Evolutionary conservation across 1,284 basidiomycete species (phyloP).

Genomic region (Leccinum angustisporum): DNA sequence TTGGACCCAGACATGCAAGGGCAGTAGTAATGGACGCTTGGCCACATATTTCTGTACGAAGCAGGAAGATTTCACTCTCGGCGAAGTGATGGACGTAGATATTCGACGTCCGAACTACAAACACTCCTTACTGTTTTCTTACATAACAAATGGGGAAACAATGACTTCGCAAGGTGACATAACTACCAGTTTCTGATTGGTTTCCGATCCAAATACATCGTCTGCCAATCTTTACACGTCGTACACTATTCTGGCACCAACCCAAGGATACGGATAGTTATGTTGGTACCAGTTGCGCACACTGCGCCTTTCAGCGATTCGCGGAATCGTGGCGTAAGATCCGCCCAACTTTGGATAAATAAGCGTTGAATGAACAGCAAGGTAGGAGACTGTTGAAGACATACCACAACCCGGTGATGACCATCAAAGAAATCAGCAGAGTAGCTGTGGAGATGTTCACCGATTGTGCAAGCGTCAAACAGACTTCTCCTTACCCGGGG

Average conservation of each 20-base stretch:
- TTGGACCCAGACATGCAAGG: conserved; percentile 55
- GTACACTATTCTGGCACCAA: conserved; percentile 72
- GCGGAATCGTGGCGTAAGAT: conserved; percentile 86
- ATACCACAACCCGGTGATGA: conserved; percentile 81
- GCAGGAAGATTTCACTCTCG: not conserved
- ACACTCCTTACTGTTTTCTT: conserved; percentile 10
- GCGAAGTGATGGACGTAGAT: not conserved
- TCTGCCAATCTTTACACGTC: conserved; percentile 40
- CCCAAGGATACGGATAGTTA: conserved; percentile 76
- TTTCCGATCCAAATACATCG: conserved; percentile 7
- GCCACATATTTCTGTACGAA: conserved; percentile 27
- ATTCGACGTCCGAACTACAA: not conserved
- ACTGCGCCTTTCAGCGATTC: conserved; percentile 72
- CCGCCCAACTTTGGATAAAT: conserved; percentile 69
- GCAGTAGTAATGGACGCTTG: conserved; percentile 64
- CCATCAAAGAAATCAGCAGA: conserved; percentile 88
- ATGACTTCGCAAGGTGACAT: too few relatives aligned
- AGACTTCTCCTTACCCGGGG: conserved; percentile 58
- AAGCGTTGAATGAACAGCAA: conserved; percentile 1
- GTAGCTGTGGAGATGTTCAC: conserved; percentile 48
- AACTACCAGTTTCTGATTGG: too few relatives aligned
- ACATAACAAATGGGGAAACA: conserved; percentile 13
- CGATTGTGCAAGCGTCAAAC: not conserved
- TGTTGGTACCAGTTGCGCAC: conserved; percentile 86
- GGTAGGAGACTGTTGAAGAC: conserved; percentile 26